phyloP scores from a whole-genome alignment of 228 moss, liverwort and hornwort genomes.

The Sphagnum magellanicum region DNA sequence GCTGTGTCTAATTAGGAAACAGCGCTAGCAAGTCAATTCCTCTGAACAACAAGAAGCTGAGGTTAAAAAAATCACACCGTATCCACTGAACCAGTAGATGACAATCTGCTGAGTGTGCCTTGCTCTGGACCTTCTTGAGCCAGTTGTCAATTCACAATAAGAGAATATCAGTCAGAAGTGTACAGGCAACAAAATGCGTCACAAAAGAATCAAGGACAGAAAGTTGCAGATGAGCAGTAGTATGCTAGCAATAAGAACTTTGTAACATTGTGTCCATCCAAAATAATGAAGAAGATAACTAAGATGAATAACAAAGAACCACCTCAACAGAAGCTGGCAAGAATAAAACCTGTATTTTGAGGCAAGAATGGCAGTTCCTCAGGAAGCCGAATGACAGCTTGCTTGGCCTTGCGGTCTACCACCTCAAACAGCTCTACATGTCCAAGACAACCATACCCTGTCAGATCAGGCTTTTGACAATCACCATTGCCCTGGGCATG shows the following conservation, averaged over 20 bases:
- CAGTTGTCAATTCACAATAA: background rate
- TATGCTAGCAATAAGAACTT: background rate
- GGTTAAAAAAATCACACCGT: conserved; percentile 1
- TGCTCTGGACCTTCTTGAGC: conserved; percentile 3
- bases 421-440: conserved; percentile 12
- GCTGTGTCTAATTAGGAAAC: background rate
- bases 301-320: too few species aligned
- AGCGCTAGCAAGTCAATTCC: background rate
- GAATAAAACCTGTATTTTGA: conserved; percentile 6
- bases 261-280: background rate
- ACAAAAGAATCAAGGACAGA: background rate
- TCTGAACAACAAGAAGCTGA: background rate
- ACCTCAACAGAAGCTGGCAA: background rate
- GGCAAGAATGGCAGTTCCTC: background rate
- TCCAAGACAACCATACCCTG: background rate
- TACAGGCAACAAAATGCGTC: background rate
- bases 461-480: background rate
- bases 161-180: background rate
- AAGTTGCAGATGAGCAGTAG: background rate
- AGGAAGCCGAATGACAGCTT: conserved; percentile 5
- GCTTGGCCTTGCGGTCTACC: conserved; percentile 9
- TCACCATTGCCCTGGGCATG: background rate
- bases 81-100: background rate
- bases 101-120: conserved; percentile 1
- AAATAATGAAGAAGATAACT: background rate